Conservation (phyloP, 441 rosid species). For the Adansonia madagascariensis region DNA sequence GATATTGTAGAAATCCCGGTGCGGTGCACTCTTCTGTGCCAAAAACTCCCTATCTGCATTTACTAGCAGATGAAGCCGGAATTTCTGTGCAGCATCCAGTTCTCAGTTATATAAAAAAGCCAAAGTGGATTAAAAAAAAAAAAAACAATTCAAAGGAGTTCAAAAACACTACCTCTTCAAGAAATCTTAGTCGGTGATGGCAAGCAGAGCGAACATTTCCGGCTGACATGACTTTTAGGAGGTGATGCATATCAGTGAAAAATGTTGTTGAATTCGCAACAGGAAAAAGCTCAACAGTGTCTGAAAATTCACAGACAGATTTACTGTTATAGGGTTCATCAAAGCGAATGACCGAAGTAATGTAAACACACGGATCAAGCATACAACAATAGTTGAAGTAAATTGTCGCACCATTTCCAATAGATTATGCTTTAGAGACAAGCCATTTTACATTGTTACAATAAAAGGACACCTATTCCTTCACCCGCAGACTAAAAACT, state of each 20-base stretch:
- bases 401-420: constrained; percentile 2
- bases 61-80: constrained; percentile 69
- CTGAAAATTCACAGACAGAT: constrained; percentile 39
- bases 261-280: constrained; percentile 65
- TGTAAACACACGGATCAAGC: background rate
- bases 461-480: background rate
- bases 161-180: constrained; percentile 53
- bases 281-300: constrained; percentile 57
- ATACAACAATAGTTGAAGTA: background rate
- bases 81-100: constrained; percentile 53
- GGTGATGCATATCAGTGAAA: constrained; percentile 69
- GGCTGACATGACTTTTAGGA: constrained; percentile 58
- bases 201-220: constrained; percentile 77
- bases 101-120: constrained; percentile 30
- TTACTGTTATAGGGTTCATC: constrained; percentile 2
- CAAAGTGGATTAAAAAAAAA: constrained; percentile 1
- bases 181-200: constrained; percentile 65
- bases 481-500: background rate
- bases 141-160: background rate
- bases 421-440: background rate
- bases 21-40: constrained; percentile 76
- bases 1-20: constrained; percentile 77
- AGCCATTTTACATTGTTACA: background rate
- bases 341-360: constrained; percentile 10
- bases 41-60: constrained; percentile 71